These are phyloP conservation scores for Rhizopus microsporus DNA, from an alignment of 371 early-diverging fungal genomes.

Conservation along the genomic window DNA sequence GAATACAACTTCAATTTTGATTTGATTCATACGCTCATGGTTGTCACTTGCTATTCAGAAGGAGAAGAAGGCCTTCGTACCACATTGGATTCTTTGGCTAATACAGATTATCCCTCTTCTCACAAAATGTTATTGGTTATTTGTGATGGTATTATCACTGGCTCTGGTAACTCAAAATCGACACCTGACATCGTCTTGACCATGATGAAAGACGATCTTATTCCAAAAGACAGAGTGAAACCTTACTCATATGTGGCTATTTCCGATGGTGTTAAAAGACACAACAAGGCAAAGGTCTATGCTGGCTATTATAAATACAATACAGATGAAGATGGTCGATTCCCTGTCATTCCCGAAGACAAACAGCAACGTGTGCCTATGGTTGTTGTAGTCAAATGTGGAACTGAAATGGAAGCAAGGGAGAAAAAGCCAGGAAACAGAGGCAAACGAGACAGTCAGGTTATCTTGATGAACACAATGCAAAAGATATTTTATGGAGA, in stretches of 20 bases:
- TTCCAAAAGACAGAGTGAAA: constrained; percentile 56
- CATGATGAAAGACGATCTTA: constrained; percentile 74
- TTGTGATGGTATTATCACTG: constrained; percentile 79
- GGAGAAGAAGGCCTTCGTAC: constrained; percentile 80
- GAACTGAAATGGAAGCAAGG: constrained; percentile 65
- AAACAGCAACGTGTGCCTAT: constrained; percentile 52
- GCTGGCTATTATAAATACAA: constrained; percentile 75
- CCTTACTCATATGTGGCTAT: constrained; percentile 83
- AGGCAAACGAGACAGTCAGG: constrained; percentile 65
- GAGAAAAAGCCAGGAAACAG: constrained; percentile 55
- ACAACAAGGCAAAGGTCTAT: constrained; percentile 89
- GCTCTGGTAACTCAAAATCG: constrained; percentile 67
- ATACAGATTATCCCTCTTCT: constrained; percentile 78
- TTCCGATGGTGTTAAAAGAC: constrained; percentile 81
- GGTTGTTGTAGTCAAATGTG: constrained; percentile 86
- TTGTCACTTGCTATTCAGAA: constrained; percentile 85
- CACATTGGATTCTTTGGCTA: constrained; percentile 88
- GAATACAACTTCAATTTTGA: constrained; percentile 53
- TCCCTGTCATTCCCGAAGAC: constrained; percentile 42
- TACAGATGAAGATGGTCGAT: constrained; percentile 35
- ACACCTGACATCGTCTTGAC: constrained; percentile 72
- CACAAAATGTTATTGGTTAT: constrained; percentile 85
- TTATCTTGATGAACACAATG: constrained; percentile 91
- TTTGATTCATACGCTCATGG: constrained; percentile 53
- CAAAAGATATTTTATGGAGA: constrained; percentile 89